These are phyloP conservation scores for Brassica balearica DNA, from an alignment of 441 rosid genomes.

Conservation along the genomic window DNA sequence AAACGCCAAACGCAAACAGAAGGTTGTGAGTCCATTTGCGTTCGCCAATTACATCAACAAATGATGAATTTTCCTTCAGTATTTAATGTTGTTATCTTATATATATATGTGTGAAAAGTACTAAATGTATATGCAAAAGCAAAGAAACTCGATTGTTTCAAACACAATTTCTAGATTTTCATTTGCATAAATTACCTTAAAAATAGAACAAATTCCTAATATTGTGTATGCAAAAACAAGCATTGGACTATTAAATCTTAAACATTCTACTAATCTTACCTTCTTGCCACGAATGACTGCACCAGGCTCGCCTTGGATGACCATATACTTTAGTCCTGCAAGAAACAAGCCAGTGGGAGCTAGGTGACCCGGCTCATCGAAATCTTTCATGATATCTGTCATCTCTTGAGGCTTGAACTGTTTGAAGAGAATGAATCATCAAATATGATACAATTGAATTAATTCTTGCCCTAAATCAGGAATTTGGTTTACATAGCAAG, in stretches of 20 bases:
- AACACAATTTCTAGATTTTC: neutral
- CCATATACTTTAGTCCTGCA: slow-evolving; percentile 64
- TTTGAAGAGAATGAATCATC: neutral
- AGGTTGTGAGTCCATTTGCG: neutral
- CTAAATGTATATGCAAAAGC: neutral
- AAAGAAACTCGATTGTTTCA: neutral
- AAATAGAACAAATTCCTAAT: neutral
- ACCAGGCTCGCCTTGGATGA: slow-evolving; percentile 69
- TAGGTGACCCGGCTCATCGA: slow-evolving; percentile 61
- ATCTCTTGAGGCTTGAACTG: slow-evolving; percentile 70
- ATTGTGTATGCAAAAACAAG: neutral
- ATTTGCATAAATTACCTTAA: neutral
- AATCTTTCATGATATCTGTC: slow-evolving; percentile 50
- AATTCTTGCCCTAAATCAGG: neutral
- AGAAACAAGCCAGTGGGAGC: slow-evolving; percentile 60
- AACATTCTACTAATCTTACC: slow-evolving; percentile 40
- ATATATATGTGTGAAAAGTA: neutral
- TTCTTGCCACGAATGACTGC: slow-evolving; percentile 74
- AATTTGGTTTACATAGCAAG: neutral
- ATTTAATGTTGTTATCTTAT: neutral
- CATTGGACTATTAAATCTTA: neutral
- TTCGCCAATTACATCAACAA: neutral
- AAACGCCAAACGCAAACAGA: neutral
- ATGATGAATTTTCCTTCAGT: neutral
- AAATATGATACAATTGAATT: neutral